Evolutionary conservation across 1,139 yeast species (phyloP).

Genomic region (Suhomyces guaymorum): DNA sequence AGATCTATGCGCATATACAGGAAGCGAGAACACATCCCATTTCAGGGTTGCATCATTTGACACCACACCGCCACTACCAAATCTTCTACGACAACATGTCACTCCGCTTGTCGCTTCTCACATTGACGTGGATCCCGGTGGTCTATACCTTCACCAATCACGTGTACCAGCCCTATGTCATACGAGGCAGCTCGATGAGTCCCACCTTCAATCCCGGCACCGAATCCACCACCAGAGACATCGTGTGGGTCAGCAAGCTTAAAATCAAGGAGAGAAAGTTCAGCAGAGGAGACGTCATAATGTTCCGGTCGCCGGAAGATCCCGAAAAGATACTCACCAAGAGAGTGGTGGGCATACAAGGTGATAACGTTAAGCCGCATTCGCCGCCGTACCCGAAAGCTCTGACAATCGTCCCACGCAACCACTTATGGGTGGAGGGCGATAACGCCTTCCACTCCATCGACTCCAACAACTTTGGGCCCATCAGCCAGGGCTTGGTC

Average conservation of each 20-base stretch:
- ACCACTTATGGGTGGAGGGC: constrained; percentile 94
- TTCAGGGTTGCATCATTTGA: too few relatives aligned
- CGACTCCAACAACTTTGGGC: constrained; percentile 85
- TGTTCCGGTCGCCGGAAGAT: constrained; percentile 75
- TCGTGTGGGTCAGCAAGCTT: constrained; percentile 71
- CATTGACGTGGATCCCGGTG: constrained; percentile 77
- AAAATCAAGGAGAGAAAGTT: constrained; percentile 51
- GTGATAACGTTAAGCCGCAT: constrained; percentile 64
- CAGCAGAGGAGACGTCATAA: constrained; percentile 68
- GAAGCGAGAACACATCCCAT: too few relatives aligned
- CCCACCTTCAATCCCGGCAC: constrained; percentile 80
- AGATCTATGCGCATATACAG: neutral
- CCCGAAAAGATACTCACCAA: constrained; percentile 76
- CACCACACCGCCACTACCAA: too few relatives aligned
- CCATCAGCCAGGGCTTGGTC: constrained; percentile 75
- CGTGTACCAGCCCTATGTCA: constrained; percentile 69
- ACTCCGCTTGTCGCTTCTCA: constrained; percentile 26
- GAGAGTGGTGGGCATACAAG: constrained; percentile 72
- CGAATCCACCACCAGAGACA: constrained; percentile 54
- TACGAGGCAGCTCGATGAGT: constrained; percentile 86
- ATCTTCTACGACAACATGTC: constrained; percentile 5
- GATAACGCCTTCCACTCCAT: constrained; percentile 81
- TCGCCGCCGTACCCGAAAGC: constrained; percentile 63
- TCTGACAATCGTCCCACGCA: constrained; percentile 64
- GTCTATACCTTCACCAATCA: constrained; percentile 67